These are phyloP conservation scores for Monosporozyma aerobia DNA, from an alignment of 805 yeast genomes.

Conservation along the genomic window DNA sequence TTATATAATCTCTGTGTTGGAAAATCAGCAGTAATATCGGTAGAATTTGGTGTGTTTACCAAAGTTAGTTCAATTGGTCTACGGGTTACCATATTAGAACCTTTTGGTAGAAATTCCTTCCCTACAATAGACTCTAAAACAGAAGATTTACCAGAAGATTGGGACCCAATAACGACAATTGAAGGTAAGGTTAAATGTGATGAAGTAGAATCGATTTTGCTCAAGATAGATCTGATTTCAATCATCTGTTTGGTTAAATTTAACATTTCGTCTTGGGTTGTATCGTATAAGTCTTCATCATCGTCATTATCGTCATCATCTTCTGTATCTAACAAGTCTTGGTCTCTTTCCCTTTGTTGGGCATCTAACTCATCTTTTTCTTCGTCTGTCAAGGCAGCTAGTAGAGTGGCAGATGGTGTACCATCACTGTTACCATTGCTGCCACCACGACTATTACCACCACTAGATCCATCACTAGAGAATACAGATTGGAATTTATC, in stretches of 20 bases:
- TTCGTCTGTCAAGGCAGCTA: slow-evolving; percentile 29
- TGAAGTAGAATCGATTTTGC: slow-evolving; percentile 60
- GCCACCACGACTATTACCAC: slow-evolving; percentile 39
- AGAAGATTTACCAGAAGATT: slow-evolving; percentile 93
- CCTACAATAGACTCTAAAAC: slow-evolving; percentile 95
- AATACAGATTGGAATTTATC: slow-evolving; percentile 31
- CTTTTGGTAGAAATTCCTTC: slow-evolving; percentile 95
- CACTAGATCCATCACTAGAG: slow-evolving; percentile 26
- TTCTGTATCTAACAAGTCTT: slow-evolving; percentile 24
- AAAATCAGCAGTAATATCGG: slow-evolving; percentile 85
- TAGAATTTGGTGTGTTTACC: slow-evolving; percentile 71
- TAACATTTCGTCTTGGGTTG: slow-evolving; percentile 72
- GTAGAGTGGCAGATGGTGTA: slow-evolving; percentile 23
- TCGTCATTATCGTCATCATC: slow-evolving; percentile 40
- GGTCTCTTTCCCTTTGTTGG: slow-evolving; percentile 27
- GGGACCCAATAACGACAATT: slow-evolving; percentile 95
- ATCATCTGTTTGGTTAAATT: slow-evolving; percentile 92
- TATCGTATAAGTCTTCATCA: slow-evolving; percentile 45
- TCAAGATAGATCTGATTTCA: slow-evolving; percentile 75
- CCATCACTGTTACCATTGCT: slow-evolving; percentile 50
- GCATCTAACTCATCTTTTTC: slow-evolving; percentile 32
- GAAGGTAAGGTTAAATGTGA: slow-evolving; percentile 81
- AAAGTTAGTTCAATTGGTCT: slow-evolving; percentile 93
- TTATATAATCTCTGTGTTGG: slow-evolving; percentile 80
- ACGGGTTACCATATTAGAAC: slow-evolving; percentile 95